Evolutionary conservation across 2,329 filamentous ascomycete genomes (phyloP), one percentile per base, ranked within the genome.

Genomic region (Coccinonectria pachysandricola): DNA sequence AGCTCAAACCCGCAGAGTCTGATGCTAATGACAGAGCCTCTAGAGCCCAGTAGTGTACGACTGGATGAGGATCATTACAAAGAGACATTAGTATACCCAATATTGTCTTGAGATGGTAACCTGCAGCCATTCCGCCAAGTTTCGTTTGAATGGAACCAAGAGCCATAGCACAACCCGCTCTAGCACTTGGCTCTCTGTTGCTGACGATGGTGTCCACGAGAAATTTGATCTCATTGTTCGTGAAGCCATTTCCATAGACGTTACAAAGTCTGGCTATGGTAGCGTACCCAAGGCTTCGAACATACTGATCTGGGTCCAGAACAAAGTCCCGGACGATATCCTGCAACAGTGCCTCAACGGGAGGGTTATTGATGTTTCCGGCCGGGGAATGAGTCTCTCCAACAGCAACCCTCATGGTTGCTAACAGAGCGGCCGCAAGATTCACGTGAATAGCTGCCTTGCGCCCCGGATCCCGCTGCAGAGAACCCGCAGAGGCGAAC

Each of bases 11-110:
- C 2, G 91, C 87, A 8, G 88, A 91, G 46, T 95, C 88, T 3
- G 88, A 82, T 8, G 93, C 86, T 27, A 82, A 68, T 3, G 83
- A 79, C 15, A 98, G 57, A 7, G 85, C 88, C 50, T 95, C 86
- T 22, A 98, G 63, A 3, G 92, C 88, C 86, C 87, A 96, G 50
- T 88, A 94, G 54, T 98, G 91, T 7, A 98, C 91, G 1, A 83
- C 78, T 0, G 91, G 87, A 50, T 98, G 91, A 12, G 88, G 84
- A 48, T 98, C 91, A 42, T 87, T 94, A 52, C 86, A 88, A 7
- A 98, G 68, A 6, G 91, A 96, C 81, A 96, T 93, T n/a, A 98
- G 62, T 19, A 98, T 92, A 11, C 88, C 82, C n/a, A 95, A 71
- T 25, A 98, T 95, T 2, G 86, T 95, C 60, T 96, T 96, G 26